Conservation (phyloP, 805 yeast genomes). For the Metschnikowia reukaufii region DNA sequence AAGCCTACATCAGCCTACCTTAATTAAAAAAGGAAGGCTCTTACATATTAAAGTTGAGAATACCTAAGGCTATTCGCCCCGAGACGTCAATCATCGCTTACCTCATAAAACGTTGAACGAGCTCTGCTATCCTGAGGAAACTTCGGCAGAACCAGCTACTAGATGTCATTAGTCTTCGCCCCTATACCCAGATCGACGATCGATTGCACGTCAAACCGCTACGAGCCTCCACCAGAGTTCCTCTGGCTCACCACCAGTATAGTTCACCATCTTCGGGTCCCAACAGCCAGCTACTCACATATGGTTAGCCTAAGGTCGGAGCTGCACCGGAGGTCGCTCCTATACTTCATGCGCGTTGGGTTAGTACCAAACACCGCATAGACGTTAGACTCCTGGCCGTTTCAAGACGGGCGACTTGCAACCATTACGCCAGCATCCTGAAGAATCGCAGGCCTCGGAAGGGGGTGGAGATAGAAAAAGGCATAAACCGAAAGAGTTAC, state of each 20-base stretch:
- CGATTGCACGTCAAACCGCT: conserved; percentile 48
- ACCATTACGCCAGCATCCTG: conserved; percentile 30
- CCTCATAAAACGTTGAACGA: conserved; percentile 39
- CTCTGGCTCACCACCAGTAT: conserved; percentile 48
- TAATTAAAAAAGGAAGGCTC: conserved; percentile 43
- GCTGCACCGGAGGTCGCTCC: conserved; percentile 37
- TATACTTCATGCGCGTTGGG: conserved; percentile 41
- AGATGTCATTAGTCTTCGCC: conserved; percentile 45
- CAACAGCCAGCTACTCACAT: conserved; percentile 45
- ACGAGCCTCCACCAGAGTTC: conserved; percentile 48
- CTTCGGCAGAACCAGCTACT: conserved; percentile 40
- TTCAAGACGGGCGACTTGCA: conserved; percentile 37
- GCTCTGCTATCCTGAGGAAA: conserved; percentile 37
- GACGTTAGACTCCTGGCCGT: conserved; percentile 45
- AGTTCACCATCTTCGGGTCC: conserved; percentile 48
- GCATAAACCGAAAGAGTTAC: conserved; percentile 32
- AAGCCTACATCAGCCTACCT: conserved; percentile 43
- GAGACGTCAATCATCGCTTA: conserved; percentile 42
- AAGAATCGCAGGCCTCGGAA: conserved; percentile 35
- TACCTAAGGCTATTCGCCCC: conserved; percentile 41
- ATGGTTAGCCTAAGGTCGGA: conserved; percentile 35
- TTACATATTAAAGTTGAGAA: conserved; percentile 45
- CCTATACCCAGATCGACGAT: conserved; percentile 46
- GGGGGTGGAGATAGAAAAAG: conserved; percentile 17
- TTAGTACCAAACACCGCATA: conserved; percentile 43